Evolutionary conservation across 2,329 filamentous ascomycete species (phyloP).

Genomic region (Apiospora sp.): DNA sequence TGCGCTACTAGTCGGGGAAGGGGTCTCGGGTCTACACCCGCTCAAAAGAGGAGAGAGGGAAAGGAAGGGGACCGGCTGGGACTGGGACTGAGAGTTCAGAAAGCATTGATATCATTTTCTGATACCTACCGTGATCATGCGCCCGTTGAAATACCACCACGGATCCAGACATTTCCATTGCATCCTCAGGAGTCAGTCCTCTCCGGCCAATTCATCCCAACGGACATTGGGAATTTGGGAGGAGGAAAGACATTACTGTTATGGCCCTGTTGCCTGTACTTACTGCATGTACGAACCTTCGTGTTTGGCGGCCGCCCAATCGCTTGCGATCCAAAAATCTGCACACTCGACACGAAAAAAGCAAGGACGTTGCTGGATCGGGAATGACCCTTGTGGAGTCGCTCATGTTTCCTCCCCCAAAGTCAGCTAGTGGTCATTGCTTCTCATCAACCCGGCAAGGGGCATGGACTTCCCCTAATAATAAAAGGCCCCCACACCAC

Average conservation of each 20-base stretch:
- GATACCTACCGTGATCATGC: conserved; percentile 18
- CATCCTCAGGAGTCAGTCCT: neutral
- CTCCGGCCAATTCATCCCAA: neutral
- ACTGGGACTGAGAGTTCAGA: neutral
- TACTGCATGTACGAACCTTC: conserved; percentile 6
- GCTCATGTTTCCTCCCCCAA: conserved; percentile 14
- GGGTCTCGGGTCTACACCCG: conserved; percentile 16
- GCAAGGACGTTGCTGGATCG: conserved; percentile 16
- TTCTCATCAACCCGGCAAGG: conserved; percentile 7
- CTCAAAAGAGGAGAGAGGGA: neutral
- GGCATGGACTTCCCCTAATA: conserved; percentile 20
- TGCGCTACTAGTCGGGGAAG: conserved; percentile 22
- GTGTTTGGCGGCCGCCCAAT: conserved; percentile 8
- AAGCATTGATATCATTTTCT: conserved; percentile 17
- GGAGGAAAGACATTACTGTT: conserved; percentile 1
- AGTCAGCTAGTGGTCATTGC: conserved; percentile 9
- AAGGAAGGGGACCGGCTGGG: neutral
- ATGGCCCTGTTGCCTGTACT: neutral
- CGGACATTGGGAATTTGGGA: neutral
- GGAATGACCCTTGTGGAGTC: conserved; percentile 15
- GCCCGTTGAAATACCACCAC: neutral
- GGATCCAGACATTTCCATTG: neutral
- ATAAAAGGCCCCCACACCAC: conserved; percentile 9
- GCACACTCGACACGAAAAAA: conserved; percentile 17
- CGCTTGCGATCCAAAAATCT: conserved; percentile 5